A percentile compares a stretch with the other conserved stretches of the same genome.
These are phyloP conservation scores for Pleurotus tuber-regium DNA, from an alignment of 768 basidiomycete genomes.

Conservation along the genomic window DNA sequence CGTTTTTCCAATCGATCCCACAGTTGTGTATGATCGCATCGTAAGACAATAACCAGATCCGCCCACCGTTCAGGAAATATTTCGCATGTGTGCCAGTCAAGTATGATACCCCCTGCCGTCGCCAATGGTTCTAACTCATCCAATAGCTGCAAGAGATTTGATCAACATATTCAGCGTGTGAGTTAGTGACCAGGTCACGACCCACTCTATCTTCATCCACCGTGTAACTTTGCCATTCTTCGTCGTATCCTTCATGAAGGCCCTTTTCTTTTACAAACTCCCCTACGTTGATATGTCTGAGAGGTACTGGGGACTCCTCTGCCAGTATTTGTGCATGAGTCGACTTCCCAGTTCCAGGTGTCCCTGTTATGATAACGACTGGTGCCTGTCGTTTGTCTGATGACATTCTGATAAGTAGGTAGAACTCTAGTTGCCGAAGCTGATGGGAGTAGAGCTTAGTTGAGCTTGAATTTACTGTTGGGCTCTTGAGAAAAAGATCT, in stretches of 20 bases:
- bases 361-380: conserved; percentile 84
- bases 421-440: conserved; percentile 2
- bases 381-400: conserved; percentile 33
- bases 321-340: conserved; percentile 87
- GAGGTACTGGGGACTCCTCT: conserved; percentile 63
- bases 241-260: conserved; percentile 82
- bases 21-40: conserved; percentile 81
- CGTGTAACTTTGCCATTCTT: conserved; percentile 93
- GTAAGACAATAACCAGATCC: conserved; percentile 90
- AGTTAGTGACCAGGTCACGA: conserved; percentile 4
- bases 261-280: conserved; percentile 83
- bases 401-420: neutral
- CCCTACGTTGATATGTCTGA: conserved; percentile 86
- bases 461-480: neutral
- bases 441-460: neutral
- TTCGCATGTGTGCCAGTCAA: conserved; percentile 96
- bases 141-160: conserved; percentile 55
- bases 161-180: conserved; percentile 11
- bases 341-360: conserved; percentile 95
- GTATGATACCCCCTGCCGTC: conserved; percentile 71
- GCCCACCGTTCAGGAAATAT: conserved; percentile 95
- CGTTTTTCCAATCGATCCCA: conserved; percentile 92
- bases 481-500: conserved; percentile 3
- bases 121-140: conserved; percentile 82
- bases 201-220: conserved; percentile 95